Evolutionary conservation across 108 stramenopile species (phyloP).

Genomic region (Nitzschia sp.): DNA sequence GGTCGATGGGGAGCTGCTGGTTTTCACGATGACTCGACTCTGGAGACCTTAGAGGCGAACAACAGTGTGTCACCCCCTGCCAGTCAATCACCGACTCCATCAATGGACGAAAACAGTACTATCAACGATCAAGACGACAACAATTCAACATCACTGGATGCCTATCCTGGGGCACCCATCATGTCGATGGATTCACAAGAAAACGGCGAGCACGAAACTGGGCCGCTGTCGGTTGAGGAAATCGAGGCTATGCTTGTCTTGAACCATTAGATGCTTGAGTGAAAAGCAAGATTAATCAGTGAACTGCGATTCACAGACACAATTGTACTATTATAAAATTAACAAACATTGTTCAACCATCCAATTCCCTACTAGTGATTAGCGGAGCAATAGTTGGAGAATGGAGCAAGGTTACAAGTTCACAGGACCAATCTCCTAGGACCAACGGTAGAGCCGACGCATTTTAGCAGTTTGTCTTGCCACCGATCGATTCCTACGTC

Average conservation of each 20-base stretch:
- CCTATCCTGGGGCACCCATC: neutral
- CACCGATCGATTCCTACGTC: too few species aligned
- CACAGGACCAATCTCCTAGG: too few species aligned
- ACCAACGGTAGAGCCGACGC: too few species aligned
- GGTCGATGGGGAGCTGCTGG: neutral
- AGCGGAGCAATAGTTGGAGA: too few species aligned
- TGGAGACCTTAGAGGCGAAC: neutral
- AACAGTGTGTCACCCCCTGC: neutral
- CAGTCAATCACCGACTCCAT: neutral
- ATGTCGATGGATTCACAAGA: constrained; percentile 1
- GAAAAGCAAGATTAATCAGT: too few species aligned
- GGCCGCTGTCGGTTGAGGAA: constrained; percentile 11
- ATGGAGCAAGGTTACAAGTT: too few species aligned
- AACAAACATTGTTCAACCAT: too few species aligned
- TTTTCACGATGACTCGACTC: neutral
- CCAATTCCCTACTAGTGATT: too few species aligned
- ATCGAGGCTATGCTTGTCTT: constrained; percentile 12
- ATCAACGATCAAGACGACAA: neutral
- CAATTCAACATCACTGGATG: neutral
- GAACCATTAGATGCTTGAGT: too few species aligned
- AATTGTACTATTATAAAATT: too few species aligned
- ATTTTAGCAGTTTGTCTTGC: too few species aligned
- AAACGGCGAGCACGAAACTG: constrained; percentile 3
- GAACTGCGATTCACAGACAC: too few species aligned
- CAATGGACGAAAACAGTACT: neutral